A percentile compares a stretch with the other conserved stretches of the same genome.
phyloP scores from a whole-genome alignment of 2,329 filamentous ascomycete genomes.

The Scytalidium sp. region DNA sequence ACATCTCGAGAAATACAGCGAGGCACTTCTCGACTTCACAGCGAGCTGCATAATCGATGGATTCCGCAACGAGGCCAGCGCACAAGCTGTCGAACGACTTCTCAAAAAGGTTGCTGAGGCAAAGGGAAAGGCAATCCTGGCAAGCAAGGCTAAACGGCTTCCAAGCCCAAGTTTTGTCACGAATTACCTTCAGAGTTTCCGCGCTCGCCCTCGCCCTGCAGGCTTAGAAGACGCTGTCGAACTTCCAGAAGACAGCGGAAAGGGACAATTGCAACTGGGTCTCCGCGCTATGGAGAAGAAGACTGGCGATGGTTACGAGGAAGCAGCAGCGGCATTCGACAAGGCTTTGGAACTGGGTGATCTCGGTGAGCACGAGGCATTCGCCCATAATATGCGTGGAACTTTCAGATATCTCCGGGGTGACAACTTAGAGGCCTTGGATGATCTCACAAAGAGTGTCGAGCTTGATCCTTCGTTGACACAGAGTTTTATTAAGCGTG shows the following conservation, averaged over 20 bases:
- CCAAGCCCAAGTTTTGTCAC: slow-evolving; percentile 96
- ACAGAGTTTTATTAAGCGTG: slow-evolving; percentile 98
- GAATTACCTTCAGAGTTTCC: slow-evolving; percentile 99
- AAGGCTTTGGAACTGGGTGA: slow-evolving; percentile 80
- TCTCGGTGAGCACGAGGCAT: slow-evolving; percentile 78
- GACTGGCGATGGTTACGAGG: slow-evolving; percentile 87
- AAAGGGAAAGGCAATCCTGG: slow-evolving; percentile 87
- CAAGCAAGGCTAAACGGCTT: slow-evolving; percentile 75
- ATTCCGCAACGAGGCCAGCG: slow-evolving; percentile 88
- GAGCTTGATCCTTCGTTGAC: slow-evolving; percentile 84
- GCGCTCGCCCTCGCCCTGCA: slow-evolving; percentile 71
- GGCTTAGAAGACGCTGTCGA: slow-evolving; percentile 83
- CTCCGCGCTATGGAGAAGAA: slow-evolving; percentile 78
- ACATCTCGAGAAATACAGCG: slow-evolving; percentile 84
- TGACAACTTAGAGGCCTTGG: slow-evolving; percentile 77
- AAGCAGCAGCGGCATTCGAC: slow-evolving; percentile 82
- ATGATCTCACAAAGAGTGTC: slow-evolving; percentile 88
- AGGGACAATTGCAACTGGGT: slow-evolving; percentile 82
- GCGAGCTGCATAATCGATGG: slow-evolving; percentile 98
- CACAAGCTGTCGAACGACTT: slow-evolving; percentile 85
- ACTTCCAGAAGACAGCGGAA: slow-evolving; percentile 72
- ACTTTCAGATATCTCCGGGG: slow-evolving; percentile 93
- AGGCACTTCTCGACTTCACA: slow-evolving; percentile 95
- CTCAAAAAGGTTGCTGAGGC: slow-evolving; percentile 96
- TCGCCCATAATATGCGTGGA: slow-evolving; percentile 94